phyloP scores from a whole-genome alignment of 225 moss, liverwort and hornwort genomes.

The Pleurozium schreberi region DNA sequence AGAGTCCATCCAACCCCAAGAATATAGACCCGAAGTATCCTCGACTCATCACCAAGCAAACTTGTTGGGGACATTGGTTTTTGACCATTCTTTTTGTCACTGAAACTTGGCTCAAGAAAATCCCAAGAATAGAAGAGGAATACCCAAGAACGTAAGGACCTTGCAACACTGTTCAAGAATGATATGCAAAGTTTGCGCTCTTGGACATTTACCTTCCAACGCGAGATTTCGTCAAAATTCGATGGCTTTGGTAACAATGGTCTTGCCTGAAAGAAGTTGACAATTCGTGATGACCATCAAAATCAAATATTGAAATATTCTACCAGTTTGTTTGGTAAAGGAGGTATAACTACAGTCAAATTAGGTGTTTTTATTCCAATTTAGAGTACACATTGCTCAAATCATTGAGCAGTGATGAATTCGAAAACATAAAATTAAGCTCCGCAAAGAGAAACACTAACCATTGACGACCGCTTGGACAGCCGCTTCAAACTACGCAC shows the following conservation, averaged over 20 bases:
- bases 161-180: not conserved
- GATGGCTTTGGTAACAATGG: constrained; percentile 72
- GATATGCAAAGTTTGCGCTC: not conserved
- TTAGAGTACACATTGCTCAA: not conserved
- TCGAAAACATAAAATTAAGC: not conserved
- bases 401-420: not conserved
- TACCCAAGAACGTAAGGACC: not conserved
- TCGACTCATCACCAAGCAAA: not conserved
- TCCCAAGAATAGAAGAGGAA: not conserved
- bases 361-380: not conserved
- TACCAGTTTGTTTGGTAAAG: not conserved
- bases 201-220: constrained; percentile 64
- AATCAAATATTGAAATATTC: not conserved
- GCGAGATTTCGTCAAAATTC: constrained; percentile 59
- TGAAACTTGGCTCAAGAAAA: not conserved
- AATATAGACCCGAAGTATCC: not conserved
- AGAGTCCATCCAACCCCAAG: not conserved
- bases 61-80: not conserved
- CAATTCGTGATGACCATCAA: not conserved
- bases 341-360: not conserved
- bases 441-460: not conserved
- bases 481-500: constrained; percentile 30
- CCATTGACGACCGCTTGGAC: constrained; percentile 31
- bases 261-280: constrained; percentile 42
- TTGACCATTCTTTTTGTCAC: not conserved